These are phyloP conservation scores for Naganishia friedmannii DNA, from an alignment of 768 basidiomycete species.

Conservation along the genomic window DNA sequence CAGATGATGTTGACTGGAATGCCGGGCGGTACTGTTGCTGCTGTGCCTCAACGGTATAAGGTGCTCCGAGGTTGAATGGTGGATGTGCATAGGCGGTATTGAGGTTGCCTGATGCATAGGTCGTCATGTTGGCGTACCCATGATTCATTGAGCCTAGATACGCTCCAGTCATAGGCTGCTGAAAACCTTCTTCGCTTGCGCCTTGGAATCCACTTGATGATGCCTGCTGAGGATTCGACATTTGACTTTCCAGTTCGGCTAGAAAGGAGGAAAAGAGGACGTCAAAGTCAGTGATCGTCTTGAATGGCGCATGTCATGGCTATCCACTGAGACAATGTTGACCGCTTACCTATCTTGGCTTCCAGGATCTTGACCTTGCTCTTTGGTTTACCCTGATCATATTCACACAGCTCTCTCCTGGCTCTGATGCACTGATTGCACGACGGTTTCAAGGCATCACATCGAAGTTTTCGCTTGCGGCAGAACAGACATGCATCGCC, in stretches of 20 bases:
- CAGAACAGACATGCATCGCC: slow-evolving; percentile 21
- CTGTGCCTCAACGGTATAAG: not conserved
- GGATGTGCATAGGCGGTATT: slow-evolving; percentile 18
- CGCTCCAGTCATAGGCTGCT: not conserved
- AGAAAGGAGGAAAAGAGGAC: no score
- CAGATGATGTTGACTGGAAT: not conserved
- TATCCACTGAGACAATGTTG: no score
- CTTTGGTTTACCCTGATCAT: slow-evolving; percentile 18
- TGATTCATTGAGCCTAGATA: not conserved
- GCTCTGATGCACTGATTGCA: slow-evolving; percentile 24
- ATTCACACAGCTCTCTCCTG: slow-evolving; percentile 15
- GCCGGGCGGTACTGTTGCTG: not conserved
- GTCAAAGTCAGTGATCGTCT: not conserved
- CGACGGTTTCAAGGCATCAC: slow-evolving; percentile 17
- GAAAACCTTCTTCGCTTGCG: not conserved
- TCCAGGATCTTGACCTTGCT: slow-evolving; percentile 26
- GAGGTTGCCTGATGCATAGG: slow-evolving; percentile 3
- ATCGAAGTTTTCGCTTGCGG: slow-evolving; percentile 48
- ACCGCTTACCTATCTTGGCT: slow-evolving; percentile 24
- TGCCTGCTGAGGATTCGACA: slow-evolving; percentile 9
- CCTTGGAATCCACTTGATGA: not conserved
- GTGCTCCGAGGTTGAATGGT: slow-evolving; percentile 12
- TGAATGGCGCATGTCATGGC: not conserved
- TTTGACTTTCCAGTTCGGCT: slow-evolving; percentile 10
- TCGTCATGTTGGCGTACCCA: slow-evolving; percentile 7